phyloP scores from a whole-genome alignment of 495 filamentous ascomycete species.

The Penicillium cosmopolitanum region DNA sequence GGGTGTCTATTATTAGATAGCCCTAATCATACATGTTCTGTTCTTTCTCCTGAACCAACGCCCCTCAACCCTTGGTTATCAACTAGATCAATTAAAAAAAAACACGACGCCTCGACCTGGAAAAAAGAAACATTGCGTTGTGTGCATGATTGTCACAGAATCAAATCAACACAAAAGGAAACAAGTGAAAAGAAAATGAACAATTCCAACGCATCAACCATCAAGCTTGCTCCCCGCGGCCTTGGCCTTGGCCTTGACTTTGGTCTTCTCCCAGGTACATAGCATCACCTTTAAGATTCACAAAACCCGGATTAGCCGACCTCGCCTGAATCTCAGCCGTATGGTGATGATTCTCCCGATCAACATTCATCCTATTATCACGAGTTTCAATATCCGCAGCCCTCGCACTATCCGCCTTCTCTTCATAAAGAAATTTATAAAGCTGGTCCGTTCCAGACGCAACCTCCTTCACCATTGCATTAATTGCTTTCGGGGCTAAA shows the following conservation, averaged over 20 bases:
- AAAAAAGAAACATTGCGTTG: too few species aligned
- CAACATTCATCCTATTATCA: conserved; percentile 34
- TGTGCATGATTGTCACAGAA: too few species aligned
- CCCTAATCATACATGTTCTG: too few species aligned
- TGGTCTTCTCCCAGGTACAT: conserved; percentile 50
- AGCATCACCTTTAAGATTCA: conserved; percentile 40
- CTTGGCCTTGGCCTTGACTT: conserved; percentile 15
- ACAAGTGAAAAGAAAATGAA: too few species aligned
- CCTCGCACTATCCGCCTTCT: conserved; percentile 42
- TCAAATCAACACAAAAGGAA: too few species aligned
- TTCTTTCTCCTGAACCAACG: too few species aligned
- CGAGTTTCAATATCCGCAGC: conserved; percentile 39
- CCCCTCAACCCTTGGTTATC: too few species aligned
- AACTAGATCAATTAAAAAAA: too few species aligned
- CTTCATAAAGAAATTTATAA: conserved; percentile 51
- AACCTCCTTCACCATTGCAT: conserved; percentile 50
- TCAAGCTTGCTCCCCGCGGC: background rate
- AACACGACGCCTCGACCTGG: too few species aligned
- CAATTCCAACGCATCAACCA: too few species aligned
- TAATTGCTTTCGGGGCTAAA: conserved; percentile 52
- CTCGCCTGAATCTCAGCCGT: conserved; percentile 39
- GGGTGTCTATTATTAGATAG: too few species aligned
- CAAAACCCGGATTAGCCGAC: conserved; percentile 33
- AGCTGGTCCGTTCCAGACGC: conserved; percentile 51
- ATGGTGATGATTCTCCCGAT: conserved; percentile 26